Evolutionary conservation across 768 basidiomycete species (phyloP), one percentile per base, ranked within the genome.

Genomic region (Termitomyces sp.): DNA sequence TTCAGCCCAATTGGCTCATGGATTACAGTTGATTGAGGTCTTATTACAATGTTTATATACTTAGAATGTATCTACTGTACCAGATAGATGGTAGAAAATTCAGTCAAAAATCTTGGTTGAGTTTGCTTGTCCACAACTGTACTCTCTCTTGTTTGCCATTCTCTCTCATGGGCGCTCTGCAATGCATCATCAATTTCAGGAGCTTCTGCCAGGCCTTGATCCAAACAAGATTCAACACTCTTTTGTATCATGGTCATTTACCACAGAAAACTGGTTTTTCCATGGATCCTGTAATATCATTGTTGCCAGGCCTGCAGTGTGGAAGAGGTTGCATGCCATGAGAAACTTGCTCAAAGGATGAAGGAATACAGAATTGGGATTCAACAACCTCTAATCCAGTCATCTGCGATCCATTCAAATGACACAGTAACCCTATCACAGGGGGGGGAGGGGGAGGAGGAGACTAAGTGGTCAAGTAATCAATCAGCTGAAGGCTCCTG

Each of bases 321-420:
- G 76, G 76, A 36, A 76, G 70, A 0, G 75, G 60, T 14, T 67
- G 60, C 1, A 58, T 71, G n/a, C 75, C 74, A 59, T 76, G 74
- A 43, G 72, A 69, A 13, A 73, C 62, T 4, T 73, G 74, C 26
- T 71, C 67, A 6, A 60, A 66, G 14, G 68, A 70, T 0, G 62
- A 59, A 14, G 68, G 69, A 18, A 71, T 61, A 2, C 74, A 71
- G 60, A 66, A 74, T 55, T 69, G 63, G 16, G 72, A 75, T 61
- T 82, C 80, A 34, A 80, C 78, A 34, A 80, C 79, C 57, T 77
- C 76, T 16, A 80, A 71, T 82, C 80, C 5, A 80, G 74, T 16
- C 80, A 74, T 9, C 80, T 72, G 70, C n/a, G 75, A 76, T 4
- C 79, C 79, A 65, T 81, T 80, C 70, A 80, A 79, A 78, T 78